Percentiles rank a stretch among this genome's conserved stretches.
phyloP scores from a whole-genome alignment of 805 yeast genomes.

The Middelhovenomyces tepae region DNA sequence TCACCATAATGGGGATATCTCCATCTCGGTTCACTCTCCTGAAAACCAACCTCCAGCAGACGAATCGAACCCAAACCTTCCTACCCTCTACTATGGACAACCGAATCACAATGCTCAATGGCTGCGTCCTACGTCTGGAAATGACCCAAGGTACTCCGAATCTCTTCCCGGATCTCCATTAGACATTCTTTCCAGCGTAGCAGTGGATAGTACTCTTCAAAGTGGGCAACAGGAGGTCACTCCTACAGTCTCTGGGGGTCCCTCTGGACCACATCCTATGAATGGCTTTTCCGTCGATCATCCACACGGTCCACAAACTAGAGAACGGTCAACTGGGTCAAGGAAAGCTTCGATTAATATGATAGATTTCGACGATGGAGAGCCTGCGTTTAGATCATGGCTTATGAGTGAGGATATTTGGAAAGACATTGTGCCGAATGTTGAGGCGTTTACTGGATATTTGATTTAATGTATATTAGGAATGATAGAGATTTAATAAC shows the following conservation, averaged over 20 bases:
- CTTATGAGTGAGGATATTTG: slow-evolving; percentile 64
- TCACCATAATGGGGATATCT: neutral
- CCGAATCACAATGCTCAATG: neutral
- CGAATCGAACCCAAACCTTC: too few species aligned
- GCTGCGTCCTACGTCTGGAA: neutral
- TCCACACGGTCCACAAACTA: too few species aligned
- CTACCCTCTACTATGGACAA: too few species aligned
- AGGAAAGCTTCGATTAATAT: too few species aligned
- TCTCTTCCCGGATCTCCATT: slow-evolving; percentile 27
- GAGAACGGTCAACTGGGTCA: too few species aligned
- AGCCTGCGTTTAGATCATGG: too few species aligned
- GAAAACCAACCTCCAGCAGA: too few species aligned
- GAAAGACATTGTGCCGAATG: slow-evolving; percentile 38
- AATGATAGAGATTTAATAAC: too few species aligned
- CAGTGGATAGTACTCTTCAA: too few species aligned
- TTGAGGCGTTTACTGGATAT: slow-evolving; percentile 19
- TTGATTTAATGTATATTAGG: too few species aligned
- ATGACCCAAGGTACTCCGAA: neutral
- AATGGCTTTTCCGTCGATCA: slow-evolving; percentile 24
- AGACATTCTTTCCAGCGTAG: slow-evolving; percentile 36
- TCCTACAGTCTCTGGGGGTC: neutral
- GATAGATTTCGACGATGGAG: too few species aligned
- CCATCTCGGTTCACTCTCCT: slow-evolving; percentile 4
- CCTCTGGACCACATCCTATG: slow-evolving; percentile 11
- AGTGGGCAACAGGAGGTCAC: too few species aligned